phyloP scores from a whole-genome alignment of 1,284 basidiomycete genomes.

The Ceratobasidium sp. region DNA sequence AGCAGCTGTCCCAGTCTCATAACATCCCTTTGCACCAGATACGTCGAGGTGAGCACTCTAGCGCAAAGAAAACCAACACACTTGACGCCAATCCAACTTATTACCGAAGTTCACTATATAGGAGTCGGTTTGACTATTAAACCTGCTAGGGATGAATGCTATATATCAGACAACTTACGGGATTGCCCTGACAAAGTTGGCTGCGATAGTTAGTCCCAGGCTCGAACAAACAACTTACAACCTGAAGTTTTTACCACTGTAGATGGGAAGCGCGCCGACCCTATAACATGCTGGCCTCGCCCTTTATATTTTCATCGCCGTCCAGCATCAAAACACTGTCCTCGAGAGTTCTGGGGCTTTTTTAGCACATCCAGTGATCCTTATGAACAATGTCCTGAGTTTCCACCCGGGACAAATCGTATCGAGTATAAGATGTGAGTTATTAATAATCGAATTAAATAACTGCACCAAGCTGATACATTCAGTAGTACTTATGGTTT shows the following conservation, averaged over 20 bases:
- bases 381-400: background rate
- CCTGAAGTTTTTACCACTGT: background rate
- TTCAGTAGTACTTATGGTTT: background rate
- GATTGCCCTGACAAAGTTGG: background rate
- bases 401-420: background rate
- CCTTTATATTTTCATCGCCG: background rate
- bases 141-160: background rate
- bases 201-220: background rate
- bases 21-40: background rate
- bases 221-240: background rate
- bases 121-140: background rate
- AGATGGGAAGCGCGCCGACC: background rate
- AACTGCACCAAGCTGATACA: background rate
- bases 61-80: background rate
- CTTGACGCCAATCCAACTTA: too few relatives aligned
- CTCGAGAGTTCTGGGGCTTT: conserved; percentile 2
- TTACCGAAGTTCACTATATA: background rate
- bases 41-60: background rate
- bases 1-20: background rate
- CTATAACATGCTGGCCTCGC: background rate
- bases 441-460: background rate
- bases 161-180: background rate
- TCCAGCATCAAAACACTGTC: background rate
- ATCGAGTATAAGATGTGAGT: background rate
- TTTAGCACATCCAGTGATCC: background rate